Evolutionary conservation across 1,284 basidiomycete species (phyloP), one percentile per base, ranked within the genome.

Genomic region (Rhodotorula mucilaginosa): DNA sequence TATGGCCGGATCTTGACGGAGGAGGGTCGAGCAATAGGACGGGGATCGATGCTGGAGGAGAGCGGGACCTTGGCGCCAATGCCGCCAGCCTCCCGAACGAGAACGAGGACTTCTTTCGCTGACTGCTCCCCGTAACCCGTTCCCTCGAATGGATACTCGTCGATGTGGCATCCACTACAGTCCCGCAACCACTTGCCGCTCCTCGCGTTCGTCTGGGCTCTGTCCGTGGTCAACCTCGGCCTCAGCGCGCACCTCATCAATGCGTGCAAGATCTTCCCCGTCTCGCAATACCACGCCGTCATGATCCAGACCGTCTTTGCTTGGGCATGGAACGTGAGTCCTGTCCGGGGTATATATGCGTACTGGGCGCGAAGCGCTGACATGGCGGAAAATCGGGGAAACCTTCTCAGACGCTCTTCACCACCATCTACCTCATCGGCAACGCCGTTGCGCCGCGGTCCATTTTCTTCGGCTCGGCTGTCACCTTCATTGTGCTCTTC

Each of bases 401-500:
- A 34, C 56, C 29, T 29, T 18, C 5, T n/a, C 48, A 51, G 39
- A 31, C 47, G 7, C 23, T 65, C 31, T 65, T 58, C 64, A 29
- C 16, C 31, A 48, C 60, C 63, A 31, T 69, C 58, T 47, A 68
- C 72, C n/a, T 67, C 59, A 54, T 70, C 69, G 65, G 59, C 12
- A 18, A 44, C 7, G 29, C 58, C 47, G 64, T 65, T 31, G 31
- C 61, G 21, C 31, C 60, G 23, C 31, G n/a, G 15, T 58, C 61
- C 34, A 12, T 58, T 26, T 65, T 70, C 68, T 70, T 70, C 57
- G 56, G 56, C 16, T 60, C 67, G 34, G 67, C 57, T 1, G 26
- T 59, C 47, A 54, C 65, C 56, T 67, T 70, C 31, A 39, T 68
- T 47, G 1, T 73, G 31, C 48, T 67, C 61, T 73, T 69, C 65